Evolutionary conservation across 345 rosid species (phyloP), one percentile per base, ranked within the genome.

Genomic region (Citrus unshiu): DNA sequence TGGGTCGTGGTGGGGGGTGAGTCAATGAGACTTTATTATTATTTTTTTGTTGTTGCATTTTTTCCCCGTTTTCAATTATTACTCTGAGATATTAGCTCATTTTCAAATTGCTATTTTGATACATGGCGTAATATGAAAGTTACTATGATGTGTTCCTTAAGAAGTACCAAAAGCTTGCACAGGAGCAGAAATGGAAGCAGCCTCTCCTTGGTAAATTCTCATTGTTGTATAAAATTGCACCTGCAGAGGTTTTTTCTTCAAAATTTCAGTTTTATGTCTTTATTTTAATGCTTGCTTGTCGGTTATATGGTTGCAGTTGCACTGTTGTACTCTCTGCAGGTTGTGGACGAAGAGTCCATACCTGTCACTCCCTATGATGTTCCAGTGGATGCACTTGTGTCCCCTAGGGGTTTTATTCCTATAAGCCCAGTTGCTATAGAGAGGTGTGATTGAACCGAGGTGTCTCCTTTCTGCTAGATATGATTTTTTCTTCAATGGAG

Each of bases 1-100:
- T 87, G 81, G 90, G 88, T 71, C 88, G 90, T 73, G 71, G 90
- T 75, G 90, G 90, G 68, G 90, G 88, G 90, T 87, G 72, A 49
- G 83, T 76, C 24, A n/a, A 51, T 54, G 56, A 46, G 19, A 60
- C 35, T 59, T 39, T 39, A 40, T 40, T 9, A 40, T 40, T 9
- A 9, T 24, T 63, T 12, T 34, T 9, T 1, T 32, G 58, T 66
- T 54, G 10, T n/a, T 66, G 49, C 25, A 54, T 63, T 51, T 54
- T 19, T 54, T 5, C 13, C 21, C 16, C 2, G 7, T 51, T 40
- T 62, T 18, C 27, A 49, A 7, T 46, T 75, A 21, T 21, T 72
- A 9, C 4, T 25, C 49, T 10, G 21, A 19, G 43, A 58, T 37
- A 21, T 35, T 58, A 32, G 68, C 40, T 77, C 59, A 35, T 34